phyloP scores from a whole-genome alignment of 2,329 filamentous ascomycete genomes.

The Fragosphaeria purpurea region DNA sequence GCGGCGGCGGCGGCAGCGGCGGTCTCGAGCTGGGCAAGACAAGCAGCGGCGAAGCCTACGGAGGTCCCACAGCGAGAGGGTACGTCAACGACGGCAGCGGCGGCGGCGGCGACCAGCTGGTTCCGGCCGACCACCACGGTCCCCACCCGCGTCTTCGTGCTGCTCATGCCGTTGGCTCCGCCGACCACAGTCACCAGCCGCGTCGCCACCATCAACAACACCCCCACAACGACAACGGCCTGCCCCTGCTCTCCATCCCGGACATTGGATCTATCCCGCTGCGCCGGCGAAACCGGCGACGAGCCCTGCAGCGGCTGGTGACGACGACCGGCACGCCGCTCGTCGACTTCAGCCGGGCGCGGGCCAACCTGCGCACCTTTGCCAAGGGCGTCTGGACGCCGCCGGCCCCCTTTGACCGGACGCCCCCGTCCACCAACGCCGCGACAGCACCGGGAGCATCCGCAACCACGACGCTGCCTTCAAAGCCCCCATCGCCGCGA shows the following conservation, averaged over 20 bases:
- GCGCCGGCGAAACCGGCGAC: slow-evolving; percentile 40
- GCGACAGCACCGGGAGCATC: background rate
- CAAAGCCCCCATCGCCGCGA: slow-evolving; percentile 30
- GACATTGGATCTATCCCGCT: slow-evolving; percentile 56
- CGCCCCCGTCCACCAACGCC: slow-evolving; percentile 26
- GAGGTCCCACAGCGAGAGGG: too few relatives aligned
- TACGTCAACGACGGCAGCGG: too few relatives aligned
- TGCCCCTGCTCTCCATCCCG: slow-evolving; percentile 36
- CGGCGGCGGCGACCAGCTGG: slow-evolving; percentile 29
- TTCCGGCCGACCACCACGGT: slow-evolving; percentile 25
- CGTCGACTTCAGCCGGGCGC: slow-evolving; percentile 61
- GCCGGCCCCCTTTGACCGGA: slow-evolving; percentile 51
- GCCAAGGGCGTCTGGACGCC: slow-evolving; percentile 72
- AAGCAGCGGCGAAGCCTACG: too few relatives aligned
- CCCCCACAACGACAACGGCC: background rate
- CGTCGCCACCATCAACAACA: background rate
- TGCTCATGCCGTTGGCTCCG: slow-evolving; percentile 55
- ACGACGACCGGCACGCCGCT: slow-evolving; percentile 30
- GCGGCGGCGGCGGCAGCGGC: slow-evolving; percentile 19
- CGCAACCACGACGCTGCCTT: background rate
- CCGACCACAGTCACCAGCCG: slow-evolving; percentile 17
- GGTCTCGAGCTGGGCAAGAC: slow-evolving; percentile 15
- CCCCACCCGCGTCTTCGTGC: slow-evolving; percentile 14
- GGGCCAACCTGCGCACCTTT: slow-evolving; percentile 61
- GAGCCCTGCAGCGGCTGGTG: background rate